These are phyloP conservation scores for Ogataea hybrid DNA, from an alignment of 1,139 yeast species.

Conservation along the genomic window DNA sequence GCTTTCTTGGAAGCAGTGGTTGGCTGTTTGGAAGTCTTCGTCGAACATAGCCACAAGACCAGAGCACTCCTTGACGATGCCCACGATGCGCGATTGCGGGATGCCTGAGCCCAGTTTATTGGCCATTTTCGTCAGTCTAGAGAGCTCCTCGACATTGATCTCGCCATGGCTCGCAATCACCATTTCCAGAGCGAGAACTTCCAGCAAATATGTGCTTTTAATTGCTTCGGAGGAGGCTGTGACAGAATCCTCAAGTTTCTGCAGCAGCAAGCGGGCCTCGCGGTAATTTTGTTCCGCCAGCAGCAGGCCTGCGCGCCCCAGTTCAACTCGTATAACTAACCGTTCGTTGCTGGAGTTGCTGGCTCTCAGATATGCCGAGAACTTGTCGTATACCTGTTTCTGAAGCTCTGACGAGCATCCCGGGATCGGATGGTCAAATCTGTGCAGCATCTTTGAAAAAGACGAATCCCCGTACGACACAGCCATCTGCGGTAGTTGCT, in stretches of 20 bases:
- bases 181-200: constrained; percentile 65
- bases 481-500: constrained; percentile 31
- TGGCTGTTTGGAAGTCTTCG: constrained; percentile 59
- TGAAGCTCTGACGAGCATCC: constrained; percentile 13
- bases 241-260: constrained; percentile 40
- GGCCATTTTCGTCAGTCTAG: constrained; percentile 23
- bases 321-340: constrained; percentile 53
- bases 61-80: constrained; percentile 71
- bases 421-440: constrained; percentile 34
- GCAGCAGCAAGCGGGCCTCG: constrained; percentile 42
- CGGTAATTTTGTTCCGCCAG: constrained; percentile 40
- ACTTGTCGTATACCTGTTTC: constrained; percentile 33
- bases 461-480: constrained; percentile 62
- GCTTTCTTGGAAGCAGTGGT: constrained; percentile 66
- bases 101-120: constrained; percentile 46
- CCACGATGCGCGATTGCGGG: constrained; percentile 73
- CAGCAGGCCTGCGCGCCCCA: constrained; percentile 49
- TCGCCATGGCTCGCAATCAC: constrained; percentile 31
- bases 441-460: constrained; percentile 51
- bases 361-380: constrained; percentile 35
- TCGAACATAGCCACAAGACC: constrained; percentile 66
- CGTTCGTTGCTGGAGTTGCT: constrained; percentile 43
- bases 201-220: constrained; percentile 49
- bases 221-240: constrained; percentile 42
- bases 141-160: constrained; percentile 19